Conservation (phyloP, 805 yeast genomes). For the Suhomyces emberorum region DNA sequence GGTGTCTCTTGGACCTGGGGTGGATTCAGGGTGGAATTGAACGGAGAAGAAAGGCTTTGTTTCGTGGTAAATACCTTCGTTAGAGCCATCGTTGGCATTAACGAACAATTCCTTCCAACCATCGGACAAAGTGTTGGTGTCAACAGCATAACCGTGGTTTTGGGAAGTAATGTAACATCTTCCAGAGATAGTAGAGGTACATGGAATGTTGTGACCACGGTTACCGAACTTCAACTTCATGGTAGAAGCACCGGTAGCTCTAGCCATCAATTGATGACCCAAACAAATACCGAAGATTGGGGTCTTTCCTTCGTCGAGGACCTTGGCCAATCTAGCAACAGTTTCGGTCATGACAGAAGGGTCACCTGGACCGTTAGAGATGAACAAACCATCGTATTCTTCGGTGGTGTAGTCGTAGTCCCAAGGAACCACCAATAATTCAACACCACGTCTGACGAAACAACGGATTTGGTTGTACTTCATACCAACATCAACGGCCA, state of each 20-base stretch:
- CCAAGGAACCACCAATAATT: conserved; percentile 94
- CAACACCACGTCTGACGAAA: conserved; percentile 93
- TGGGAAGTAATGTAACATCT: conserved; percentile 98
- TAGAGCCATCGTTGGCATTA: conserved; percentile 94
- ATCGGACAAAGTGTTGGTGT: conserved; percentile 61
- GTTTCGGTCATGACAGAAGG: conserved; percentile 80
- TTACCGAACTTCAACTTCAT: conserved; percentile 93
- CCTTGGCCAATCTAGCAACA: conserved; percentile 56
- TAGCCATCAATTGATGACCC: conserved; percentile 94
- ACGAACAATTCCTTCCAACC: conserved; percentile 96
- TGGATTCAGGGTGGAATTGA: conserved; percentile 98
- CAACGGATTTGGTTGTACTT: conserved; percentile 97
- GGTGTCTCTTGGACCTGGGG: conserved; percentile 99
- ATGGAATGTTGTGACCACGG: conserved; percentile 98
- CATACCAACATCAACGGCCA: conserved; percentile 97
- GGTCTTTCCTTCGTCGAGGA: conserved; percentile 62
- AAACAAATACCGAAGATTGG: conserved; percentile 98
- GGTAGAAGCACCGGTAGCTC: conserved; percentile 94
- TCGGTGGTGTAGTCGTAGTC: conserved; percentile 79
- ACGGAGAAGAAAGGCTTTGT: conserved; percentile 91
- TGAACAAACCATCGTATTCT: conserved; percentile 89
- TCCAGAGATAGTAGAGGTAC: conserved; percentile 85
- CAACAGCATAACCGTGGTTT: conserved; percentile 98
- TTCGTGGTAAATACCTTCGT: conserved; percentile 95
- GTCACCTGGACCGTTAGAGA: conserved; percentile 99